These are phyloP conservation scores for Blumeriella jaapii DNA, from an alignment of 2,329 filamentous ascomycete species.

Conservation along the genomic window DNA sequence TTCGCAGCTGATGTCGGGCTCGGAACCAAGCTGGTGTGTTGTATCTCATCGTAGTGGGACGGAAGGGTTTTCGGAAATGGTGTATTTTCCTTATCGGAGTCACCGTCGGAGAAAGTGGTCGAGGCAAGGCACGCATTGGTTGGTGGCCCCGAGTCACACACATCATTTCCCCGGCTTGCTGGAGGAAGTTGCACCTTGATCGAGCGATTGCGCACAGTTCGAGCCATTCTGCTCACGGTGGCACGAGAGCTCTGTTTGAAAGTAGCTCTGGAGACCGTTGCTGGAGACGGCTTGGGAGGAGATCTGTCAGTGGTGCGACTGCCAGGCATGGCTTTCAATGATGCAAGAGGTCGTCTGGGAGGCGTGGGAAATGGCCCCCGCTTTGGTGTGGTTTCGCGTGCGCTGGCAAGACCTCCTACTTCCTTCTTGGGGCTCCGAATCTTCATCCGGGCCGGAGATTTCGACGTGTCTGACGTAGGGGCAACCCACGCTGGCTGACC, in stretches of 20 bases:
- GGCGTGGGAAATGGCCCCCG: background rate
- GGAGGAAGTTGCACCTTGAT: background rate
- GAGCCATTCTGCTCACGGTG: background rate
- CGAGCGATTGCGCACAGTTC: background rate
- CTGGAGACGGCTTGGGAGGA: background rate
- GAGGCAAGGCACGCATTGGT: background rate
- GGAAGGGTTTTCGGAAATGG: too few species aligned
- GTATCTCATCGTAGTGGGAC: too few species aligned
- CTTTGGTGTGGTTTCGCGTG: background rate
- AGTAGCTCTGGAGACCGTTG: background rate
- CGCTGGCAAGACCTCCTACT: background rate
- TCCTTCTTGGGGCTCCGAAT: background rate
- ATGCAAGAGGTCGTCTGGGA: background rate
- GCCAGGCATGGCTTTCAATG: background rate
- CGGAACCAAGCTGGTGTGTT: background rate
- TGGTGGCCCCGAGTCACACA: background rate
- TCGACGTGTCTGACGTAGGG: background rate
- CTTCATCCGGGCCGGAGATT: background rate
- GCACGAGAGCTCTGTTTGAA: background rate
- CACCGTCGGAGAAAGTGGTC: background rate
- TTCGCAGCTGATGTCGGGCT: background rate
- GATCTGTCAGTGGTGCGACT: background rate
- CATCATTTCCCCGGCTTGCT: background rate
- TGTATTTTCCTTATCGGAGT: background rate
- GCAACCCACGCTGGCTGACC: constrained; percentile 3